These are phyloP conservation scores for Suillus brevipes DNA, from an alignment of 768 basidiomycete genomes.

Conservation along the genomic window DNA sequence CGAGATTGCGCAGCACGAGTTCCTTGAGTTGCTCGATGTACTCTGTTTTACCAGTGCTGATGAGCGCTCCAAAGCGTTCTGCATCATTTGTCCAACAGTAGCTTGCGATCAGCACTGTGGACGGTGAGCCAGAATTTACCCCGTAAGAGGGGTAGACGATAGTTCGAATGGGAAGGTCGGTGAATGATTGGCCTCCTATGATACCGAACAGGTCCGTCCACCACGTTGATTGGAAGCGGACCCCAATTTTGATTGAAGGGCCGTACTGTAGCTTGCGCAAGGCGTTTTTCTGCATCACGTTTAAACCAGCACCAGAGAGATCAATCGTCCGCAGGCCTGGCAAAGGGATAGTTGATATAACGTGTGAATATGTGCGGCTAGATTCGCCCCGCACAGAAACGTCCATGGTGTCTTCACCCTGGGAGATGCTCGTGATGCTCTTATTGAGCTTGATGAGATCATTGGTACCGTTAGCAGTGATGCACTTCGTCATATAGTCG, in stretches of 20 bases:
- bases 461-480: slow-evolving; percentile 8
- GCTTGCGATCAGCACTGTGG: slow-evolving; percentile 40
- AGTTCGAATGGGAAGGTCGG: slow-evolving; percentile 42
- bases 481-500: slow-evolving; percentile 24
- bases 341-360: slow-evolving; percentile 45
- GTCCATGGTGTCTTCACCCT: slow-evolving; percentile 1
- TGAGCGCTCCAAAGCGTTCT: slow-evolving; percentile 36
- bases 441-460: slow-evolving; percentile 16
- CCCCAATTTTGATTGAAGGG: slow-evolving; percentile 41
- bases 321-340: slow-evolving; percentile 38
- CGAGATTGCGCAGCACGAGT: slow-evolving; percentile 26
- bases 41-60: slow-evolving; percentile 10
- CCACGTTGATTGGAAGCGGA: slow-evolving; percentile 45
- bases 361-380: slow-evolving; percentile 34
- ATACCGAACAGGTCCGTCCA: slow-evolving; percentile 39
- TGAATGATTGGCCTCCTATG: slow-evolving; percentile 42
- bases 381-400: slow-evolving; percentile 14
- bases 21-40: slow-evolving; percentile 25
- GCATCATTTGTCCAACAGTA: slow-evolving; percentile 45
- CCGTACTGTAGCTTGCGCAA: slow-evolving; percentile 40
- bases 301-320: slow-evolving; percentile 26
- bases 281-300: slow-evolving; percentile 34
- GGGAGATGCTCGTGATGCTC: slow-evolving; percentile 21
- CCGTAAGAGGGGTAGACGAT: slow-evolving; percentile 48
- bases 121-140: slow-evolving; percentile 16